Conservation (phyloP, 2,329 filamentous ascomycete genomes). For the Aspergillus neoniger region DNA sequence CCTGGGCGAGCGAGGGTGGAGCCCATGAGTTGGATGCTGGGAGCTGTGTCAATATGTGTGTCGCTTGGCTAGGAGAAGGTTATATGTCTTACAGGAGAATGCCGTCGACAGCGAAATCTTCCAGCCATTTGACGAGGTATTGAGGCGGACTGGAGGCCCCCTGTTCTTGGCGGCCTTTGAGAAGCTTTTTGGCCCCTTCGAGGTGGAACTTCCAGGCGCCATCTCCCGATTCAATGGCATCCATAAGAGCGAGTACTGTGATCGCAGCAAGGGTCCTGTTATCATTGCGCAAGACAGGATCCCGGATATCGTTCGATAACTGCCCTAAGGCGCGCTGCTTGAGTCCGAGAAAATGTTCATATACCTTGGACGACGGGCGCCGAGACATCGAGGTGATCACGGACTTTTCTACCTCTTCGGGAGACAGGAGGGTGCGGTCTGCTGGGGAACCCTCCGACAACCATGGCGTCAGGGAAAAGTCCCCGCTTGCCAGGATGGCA, state of each 20-base stretch:
- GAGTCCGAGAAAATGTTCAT: slow-evolving; percentile 46
- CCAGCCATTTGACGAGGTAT: slow-evolving; percentile 36
- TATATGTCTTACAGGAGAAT: slow-evolving; percentile 36
- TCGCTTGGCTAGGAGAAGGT: too few relatives aligned
- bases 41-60: background rate
- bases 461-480: slow-evolving; percentile 39
- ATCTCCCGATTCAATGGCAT: slow-evolving; percentile 53
- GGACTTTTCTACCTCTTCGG: slow-evolving; percentile 31
- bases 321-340: slow-evolving; percentile 52
- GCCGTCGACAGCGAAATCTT: slow-evolving; percentile 41
- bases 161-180: slow-evolving; percentile 40
- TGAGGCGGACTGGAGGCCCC: slow-evolving; percentile 15
- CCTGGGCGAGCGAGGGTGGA: slow-evolving; percentile 44
- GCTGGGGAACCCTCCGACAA: slow-evolving; percentile 23
- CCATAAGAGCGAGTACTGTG: slow-evolving; percentile 53
- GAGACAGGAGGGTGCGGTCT: slow-evolving; percentile 22
- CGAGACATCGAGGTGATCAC: slow-evolving; percentile 34
- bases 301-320: slow-evolving; percentile 37
- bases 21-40: slow-evolving; percentile 45
- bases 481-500: slow-evolving; percentile 41
- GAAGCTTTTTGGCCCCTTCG: slow-evolving; percentile 52
- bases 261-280: slow-evolving; percentile 49
- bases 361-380: slow-evolving; percentile 38
- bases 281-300: slow-evolving; percentile 39
- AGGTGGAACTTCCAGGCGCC: slow-evolving; percentile 56